Conservation (phyloP, 495 filamentous ascomycete genomes). For the Neurospora discreta region DNA sequence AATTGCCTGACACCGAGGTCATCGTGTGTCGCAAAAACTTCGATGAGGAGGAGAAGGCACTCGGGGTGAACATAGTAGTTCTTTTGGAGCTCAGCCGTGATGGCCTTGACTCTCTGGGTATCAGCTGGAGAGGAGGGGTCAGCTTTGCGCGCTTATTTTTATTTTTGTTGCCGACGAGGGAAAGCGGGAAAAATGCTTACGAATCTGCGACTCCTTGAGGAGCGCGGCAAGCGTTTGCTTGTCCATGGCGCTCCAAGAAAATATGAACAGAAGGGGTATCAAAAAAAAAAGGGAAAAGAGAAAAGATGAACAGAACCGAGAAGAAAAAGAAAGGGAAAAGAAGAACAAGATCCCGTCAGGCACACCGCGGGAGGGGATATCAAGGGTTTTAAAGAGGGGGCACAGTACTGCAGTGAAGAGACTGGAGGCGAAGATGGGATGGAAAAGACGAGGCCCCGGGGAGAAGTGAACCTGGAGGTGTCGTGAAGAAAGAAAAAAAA, state of each 20-base stretch:
- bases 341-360: neutral
- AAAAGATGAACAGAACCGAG: constrained; percentile 2
- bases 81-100: constrained; percentile 80
- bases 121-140: constrained; percentile 41
- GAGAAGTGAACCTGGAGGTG: constrained; percentile 1
- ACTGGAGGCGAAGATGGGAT: constrained; percentile 3
- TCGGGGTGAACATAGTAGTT: constrained; percentile 81
- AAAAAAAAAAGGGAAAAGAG: constrained; percentile 4
- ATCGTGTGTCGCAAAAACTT: constrained; percentile 67
- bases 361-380: neutral
- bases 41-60: constrained; percentile 71
- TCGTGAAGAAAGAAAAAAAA: constrained; percentile 11
- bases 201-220: constrained; percentile 62
- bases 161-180: constrained; percentile 8
- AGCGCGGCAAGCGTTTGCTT: constrained; percentile 62
- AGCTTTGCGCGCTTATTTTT: constrained; percentile 4
- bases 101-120: constrained; percentile 72
- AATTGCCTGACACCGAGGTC: constrained; percentile 68
- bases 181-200: constrained; percentile 38
- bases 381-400: neutral
- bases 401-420: constrained; percentile 4
- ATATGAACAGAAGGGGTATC: constrained; percentile 18
- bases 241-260: constrained; percentile 44
- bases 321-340: neutral
- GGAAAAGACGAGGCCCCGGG: neutral